A percentile compares a stretch with the other conserved stretches of the same genome.
These are phyloP conservation scores for Boletus rubropictus DNA, from an alignment of 768 basidiomycete genomes.

Conservation along the genomic window DNA sequence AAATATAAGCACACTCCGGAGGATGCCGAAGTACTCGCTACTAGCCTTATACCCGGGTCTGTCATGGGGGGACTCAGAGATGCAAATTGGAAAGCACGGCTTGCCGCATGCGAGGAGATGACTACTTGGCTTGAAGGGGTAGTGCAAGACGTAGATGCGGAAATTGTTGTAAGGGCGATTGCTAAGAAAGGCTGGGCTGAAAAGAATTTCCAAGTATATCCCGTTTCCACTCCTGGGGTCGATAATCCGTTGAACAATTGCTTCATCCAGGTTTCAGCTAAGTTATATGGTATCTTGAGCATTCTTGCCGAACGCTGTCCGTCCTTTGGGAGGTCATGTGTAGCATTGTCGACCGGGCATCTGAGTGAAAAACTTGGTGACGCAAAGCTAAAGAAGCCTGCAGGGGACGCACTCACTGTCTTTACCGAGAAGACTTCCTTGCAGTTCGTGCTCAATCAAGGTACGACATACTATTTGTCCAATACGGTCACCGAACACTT, in stretches of 20 bases:
- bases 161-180: constrained; percentile 81
- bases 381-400: constrained; percentile 93
- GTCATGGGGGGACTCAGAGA: constrained; percentile 75
- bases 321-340: constrained; percentile 79
- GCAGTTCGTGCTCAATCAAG: constrained; percentile 90
- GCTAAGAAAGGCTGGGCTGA: constrained; percentile 96
- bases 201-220: constrained; percentile 90
- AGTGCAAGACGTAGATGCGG: constrained; percentile 67
- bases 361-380: constrained; percentile 94
- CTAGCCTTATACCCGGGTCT: constrained; percentile 63
- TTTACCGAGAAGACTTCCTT: constrained; percentile 92
- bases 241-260: constrained; percentile 8
- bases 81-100: constrained; percentile 86
- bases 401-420: constrained; percentile 74
- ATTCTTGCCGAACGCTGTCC: constrained; percentile 73
- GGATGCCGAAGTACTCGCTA: constrained; percentile 80
- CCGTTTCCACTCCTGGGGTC: background rate
- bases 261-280: constrained; percentile 70
- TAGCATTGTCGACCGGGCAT: constrained; percentile 74
- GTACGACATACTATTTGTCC: constrained; percentile 38
- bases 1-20: constrained; percentile 90
- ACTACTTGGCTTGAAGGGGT: constrained; percentile 71
- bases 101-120: constrained; percentile 86
- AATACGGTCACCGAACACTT: constrained; percentile 10
- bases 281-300: constrained; percentile 74